Percentiles rank a stretch among this genome's conserved stretches.
Evolutionary conservation across 805 yeast genomes (phyloP).

Genomic region (Brettanomyces custersianus): DNA sequence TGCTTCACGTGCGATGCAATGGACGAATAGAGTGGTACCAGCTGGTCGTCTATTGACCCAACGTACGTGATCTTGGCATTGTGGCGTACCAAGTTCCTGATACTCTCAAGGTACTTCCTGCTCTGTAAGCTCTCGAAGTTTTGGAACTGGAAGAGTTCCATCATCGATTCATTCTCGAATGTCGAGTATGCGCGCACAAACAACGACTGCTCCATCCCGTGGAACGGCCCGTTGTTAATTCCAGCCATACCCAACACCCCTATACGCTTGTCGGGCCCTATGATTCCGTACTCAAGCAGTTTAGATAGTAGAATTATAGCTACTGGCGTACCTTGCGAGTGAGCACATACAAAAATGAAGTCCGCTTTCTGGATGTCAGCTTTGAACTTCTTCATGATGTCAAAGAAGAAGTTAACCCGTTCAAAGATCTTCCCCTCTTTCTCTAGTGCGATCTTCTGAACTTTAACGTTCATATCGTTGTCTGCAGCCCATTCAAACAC

Average conservation of each 20-base stretch:
- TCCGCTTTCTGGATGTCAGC: slow-evolving; percentile 48
- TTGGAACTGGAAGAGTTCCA: slow-evolving; percentile 84
- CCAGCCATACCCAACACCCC: slow-evolving; percentile 94
- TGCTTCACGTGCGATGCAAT: slow-evolving; percentile 74
- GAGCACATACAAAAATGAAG: slow-evolving; percentile 84
- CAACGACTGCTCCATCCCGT: slow-evolving; percentile 77
- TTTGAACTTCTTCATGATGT: slow-evolving; percentile 60
- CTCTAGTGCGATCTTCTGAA: slow-evolving; percentile 90
- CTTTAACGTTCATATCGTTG: slow-evolving; percentile 34
- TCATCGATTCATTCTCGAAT: slow-evolving; percentile 78
- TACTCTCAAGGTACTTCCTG: slow-evolving; percentile 55
- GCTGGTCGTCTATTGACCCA: slow-evolving; percentile 88
- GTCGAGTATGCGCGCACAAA: slow-evolving; percentile 84
- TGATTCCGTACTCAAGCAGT: slow-evolving; percentile 52
- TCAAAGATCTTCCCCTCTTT: slow-evolving; percentile 88
- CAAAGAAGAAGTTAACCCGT: slow-evolving; percentile 73
- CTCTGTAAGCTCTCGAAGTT: slow-evolving; percentile 67
- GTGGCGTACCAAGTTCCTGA: slow-evolving; percentile 53
- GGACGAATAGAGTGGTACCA: slow-evolving; percentile 88
- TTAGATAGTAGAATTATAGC: slow-evolving; percentile 70
- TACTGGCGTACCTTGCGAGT: slow-evolving; percentile 95
- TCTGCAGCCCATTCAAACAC: slow-evolving; percentile 58
- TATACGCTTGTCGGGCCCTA: slow-evolving; percentile 37
- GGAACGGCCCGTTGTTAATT: slow-evolving; percentile 86
- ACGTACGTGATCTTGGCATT: slow-evolving; percentile 75